Conservation (phyloP, 2,329 filamentous ascomycete genomes). For the Trichoderma afroharzianum region DNA sequence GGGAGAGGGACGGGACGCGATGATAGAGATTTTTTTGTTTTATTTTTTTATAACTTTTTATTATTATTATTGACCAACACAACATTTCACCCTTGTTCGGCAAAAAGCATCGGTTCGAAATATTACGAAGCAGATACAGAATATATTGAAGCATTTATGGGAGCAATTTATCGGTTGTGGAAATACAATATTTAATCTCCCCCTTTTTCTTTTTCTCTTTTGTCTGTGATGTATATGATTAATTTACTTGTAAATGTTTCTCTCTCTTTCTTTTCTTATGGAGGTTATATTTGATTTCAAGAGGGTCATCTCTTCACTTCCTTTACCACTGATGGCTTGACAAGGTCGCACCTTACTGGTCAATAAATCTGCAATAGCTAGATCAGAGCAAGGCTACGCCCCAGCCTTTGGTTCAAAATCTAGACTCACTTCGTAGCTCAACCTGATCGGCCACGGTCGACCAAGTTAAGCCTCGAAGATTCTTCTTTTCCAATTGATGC, state of each 20-base stretch:
- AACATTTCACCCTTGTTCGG: background rate
- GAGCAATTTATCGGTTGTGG: constrained; percentile 9
- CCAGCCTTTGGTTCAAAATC: too few relatives aligned
- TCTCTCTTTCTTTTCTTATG: background rate
- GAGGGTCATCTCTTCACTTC: too few relatives aligned
- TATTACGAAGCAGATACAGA: constrained; percentile 11
- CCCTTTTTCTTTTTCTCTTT: background rate
- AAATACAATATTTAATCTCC: constrained; percentile 9
- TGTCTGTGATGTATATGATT: background rate
- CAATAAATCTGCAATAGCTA: too few relatives aligned
- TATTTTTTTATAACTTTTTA: background rate
- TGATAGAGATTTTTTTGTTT: constrained; percentile 12
- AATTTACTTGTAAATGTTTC: background rate
- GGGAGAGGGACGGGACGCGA: constrained; percentile 30
- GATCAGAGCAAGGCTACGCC: too few relatives aligned
- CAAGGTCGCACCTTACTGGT: too few relatives aligned
- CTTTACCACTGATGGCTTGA: too few relatives aligned
- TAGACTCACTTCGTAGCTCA: too few relatives aligned
- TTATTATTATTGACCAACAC: background rate
- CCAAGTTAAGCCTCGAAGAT: too few relatives aligned
- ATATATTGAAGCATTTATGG: constrained; percentile 17
- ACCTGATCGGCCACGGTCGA: too few relatives aligned
- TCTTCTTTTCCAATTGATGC: too few relatives aligned
- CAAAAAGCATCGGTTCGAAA: constrained; percentile 6
- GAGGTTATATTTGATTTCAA: too few relatives aligned